Evolutionary conservation across 2,329 filamentous ascomycete species (phyloP), one percentile per base, ranked within the genome.

Genomic region (Rhynchosporium graminicola): DNA sequence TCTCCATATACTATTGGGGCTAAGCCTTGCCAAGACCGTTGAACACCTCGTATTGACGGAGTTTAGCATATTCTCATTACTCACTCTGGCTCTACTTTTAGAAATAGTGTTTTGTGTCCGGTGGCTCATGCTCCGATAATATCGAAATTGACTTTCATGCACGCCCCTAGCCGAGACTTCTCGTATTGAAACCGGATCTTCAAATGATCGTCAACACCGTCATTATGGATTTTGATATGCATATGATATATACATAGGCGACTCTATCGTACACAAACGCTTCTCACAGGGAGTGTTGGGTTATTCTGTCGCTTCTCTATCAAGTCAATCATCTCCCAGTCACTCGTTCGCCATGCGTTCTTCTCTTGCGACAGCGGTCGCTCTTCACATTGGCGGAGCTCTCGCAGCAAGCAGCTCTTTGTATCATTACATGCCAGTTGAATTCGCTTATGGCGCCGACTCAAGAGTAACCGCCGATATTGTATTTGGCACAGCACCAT

Each of bases 401-500:
- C 50, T 56, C 26, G 47, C 57, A 28, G 45, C 29, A 5, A 59
- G 28, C 33, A 62, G 46, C 45, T 40, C 57, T 36, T 5, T 50
- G 8, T 67, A 63, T 29, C 60, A 65, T 46, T 67, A 68, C 33
- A 60, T 68, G 48, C 66, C 66, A 4, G 48, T 66, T 8, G 64
- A 64, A 9, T 65, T 62, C n/a, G 61, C 63, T 6, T 66, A 65
- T 60, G 66, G 64, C 12, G 10, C 33, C 13, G 42, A 65, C 29
- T 64, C 60, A 7, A 59, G 64, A 56, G 66, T 67, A 1, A 68
- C 66, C 5, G 54, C 66, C 9, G 62, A 68, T 29, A 51, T 68
- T 28, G 64, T 48, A 15, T 68, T 65, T 26, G 66, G 66, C 20
- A 56, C 57, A 10, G 50, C 62, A 36, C 10, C 61, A 7, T 50